A percentile compares a stretch with the other conserved stretches of the same genome.
These are phyloP conservation scores for Neofusicoccum ribis DNA, from an alignment of 2,329 filamentous ascomycete genomes.

Conservation along the genomic window DNA sequence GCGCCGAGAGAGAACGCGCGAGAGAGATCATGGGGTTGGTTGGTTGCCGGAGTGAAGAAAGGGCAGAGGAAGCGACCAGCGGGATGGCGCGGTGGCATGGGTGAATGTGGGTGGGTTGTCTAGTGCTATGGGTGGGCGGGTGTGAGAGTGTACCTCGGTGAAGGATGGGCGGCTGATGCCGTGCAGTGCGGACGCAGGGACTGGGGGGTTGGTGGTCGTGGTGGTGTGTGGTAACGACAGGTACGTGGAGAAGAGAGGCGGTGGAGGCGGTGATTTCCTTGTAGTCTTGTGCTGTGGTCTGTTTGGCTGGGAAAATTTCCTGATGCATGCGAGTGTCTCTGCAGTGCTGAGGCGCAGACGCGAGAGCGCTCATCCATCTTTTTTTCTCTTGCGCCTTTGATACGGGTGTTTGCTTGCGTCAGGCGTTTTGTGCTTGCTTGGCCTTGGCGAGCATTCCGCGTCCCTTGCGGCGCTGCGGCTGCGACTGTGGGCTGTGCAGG, in stretches of 20 bases:
- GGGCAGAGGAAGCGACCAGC: not conserved
- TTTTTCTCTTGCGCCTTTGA: no score
- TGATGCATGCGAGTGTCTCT: not conserved
- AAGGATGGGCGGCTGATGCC: constrained; percentile 8
- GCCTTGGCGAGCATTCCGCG: not conserved
- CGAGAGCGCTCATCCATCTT: no score
- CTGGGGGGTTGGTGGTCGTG: not conserved
- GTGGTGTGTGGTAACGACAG: not conserved
- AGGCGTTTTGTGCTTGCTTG: not conserved
- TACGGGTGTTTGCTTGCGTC: not conserved
- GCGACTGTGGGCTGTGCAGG: not conserved
- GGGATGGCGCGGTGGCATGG: not conserved
- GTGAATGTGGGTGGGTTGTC: not conserved
- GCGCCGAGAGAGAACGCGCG: not conserved
- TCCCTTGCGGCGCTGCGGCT: not conserved
- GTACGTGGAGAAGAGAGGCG: not conserved
- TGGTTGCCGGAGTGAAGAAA: not conserved
- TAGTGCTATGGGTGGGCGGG: not conserved
- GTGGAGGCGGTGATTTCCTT: not conserved
- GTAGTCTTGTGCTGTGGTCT: not conserved
- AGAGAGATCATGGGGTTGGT: constrained; percentile 2
- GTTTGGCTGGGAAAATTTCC: not conserved
- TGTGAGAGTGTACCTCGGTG: not conserved
- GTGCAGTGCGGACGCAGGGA: constrained; percentile 5
- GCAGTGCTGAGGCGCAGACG: no score